Base-by-base conservation (phyloP, 768 basidiomycete species). In the Russula ochroleuca region DNA sequence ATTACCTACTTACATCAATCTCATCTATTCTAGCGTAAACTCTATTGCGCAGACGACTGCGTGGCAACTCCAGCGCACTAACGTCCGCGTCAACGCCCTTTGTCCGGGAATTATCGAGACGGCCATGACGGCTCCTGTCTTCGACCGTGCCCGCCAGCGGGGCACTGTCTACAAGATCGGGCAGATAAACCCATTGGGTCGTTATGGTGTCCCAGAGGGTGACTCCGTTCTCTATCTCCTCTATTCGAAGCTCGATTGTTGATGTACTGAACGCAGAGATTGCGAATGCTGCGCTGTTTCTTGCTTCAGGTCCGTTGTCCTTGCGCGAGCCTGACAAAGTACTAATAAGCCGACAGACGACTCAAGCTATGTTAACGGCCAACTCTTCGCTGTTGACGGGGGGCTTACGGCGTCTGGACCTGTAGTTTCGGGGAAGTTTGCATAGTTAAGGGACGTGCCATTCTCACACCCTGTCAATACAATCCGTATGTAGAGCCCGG, bases 51-150 rank as follows among this genome's bases (percentile, higher is more conserved):
- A 92, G 71, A 94, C 90, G 5, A 79, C 85, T 13, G 83, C 85
- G 5, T 91, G 87, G 73, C 90, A 93, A 73, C 81, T 96, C 25
- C 81, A 86, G 67, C 87, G 81, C 72, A 87, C 85, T 1, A 88
- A 93, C 74, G 82, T 98, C 67, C 89, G 95, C 49, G 87, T 97
- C 66, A 96, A 94, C 74, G 79, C 87, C 49, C 85, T 97, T 68
- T 95, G 93, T 71, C 95, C 95, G 6, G 94, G 94, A 15, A 76
- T 97, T 62, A 93, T 97, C 70, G 90, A 96, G 77, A 98, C 94
- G 10, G 90, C 87, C 55, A 97, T 98, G 92, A 95, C 95, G 2
- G 77, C 75, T 54, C 71, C 68, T n/a, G 81, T 87, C 37, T 98
- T 98, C 70, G 84, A 89, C 31, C 81, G 81, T 54, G 94, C 94